Evolutionary conservation across 768 basidiomycete species (phyloP), one percentile per base, ranked within the genome.

Genomic region (Pleurotus citrinopileatus): DNA sequence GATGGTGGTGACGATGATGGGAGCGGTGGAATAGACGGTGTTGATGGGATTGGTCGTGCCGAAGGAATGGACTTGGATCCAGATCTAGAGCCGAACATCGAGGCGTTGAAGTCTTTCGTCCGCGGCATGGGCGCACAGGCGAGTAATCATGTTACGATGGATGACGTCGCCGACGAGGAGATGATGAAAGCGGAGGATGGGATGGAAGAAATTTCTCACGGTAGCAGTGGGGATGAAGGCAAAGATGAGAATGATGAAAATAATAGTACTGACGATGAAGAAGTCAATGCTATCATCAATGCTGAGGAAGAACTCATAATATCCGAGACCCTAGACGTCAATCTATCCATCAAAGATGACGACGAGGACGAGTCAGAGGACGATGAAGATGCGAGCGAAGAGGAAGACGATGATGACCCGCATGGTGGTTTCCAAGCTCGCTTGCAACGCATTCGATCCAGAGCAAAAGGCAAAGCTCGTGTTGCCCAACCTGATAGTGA

Each of bases 31-130:
- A n/a, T n/a, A 40, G 59, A 63, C 2, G 70, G 67, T 40, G 59
- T 63, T 34, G 47, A 70, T 38, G 59, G 38, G 26, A 60, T 43
- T 20, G 61, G 52, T 10, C 61, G 57, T n/a, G 68, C 67, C 1
- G 78, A 76, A 50, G 86, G 75, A 19, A 91, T 90, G 88, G 77
- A 80, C 1, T 64, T 90, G 17, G 89, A 91, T 56, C 68, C 72
- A 0, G 86, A 89, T 20, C 47, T 84, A 37, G 74, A 75, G 7
- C 36, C 76, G 8, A 72, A 77, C 59, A 37, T 72, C 40, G 63
- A 66, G 2, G 81, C 80, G 19, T 80, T 89, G 84, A 64, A 67
- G 55, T 62, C 67, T 12, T 88, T 88, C 55, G 70, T 79, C 37
- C 61, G 71, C 46, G 75, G 84, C 4, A 76, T 79, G 54, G 74